phyloP scores from a whole-genome alignment of 2,329 filamentous ascomycete species.

The Stachybotrys chlorohalonatus region DNA sequence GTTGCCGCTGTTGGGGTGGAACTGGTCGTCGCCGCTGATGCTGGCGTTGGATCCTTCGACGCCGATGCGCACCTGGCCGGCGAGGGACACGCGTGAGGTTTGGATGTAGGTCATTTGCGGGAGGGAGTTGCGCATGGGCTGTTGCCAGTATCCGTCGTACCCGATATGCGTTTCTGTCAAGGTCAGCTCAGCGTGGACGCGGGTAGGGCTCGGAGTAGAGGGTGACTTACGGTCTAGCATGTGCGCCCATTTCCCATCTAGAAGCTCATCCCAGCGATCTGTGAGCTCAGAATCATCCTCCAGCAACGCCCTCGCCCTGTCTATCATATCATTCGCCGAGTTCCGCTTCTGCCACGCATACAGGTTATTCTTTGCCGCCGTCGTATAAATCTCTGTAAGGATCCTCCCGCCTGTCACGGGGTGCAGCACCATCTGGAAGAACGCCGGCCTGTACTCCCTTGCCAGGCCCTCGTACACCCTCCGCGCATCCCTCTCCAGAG shows the following conservation, averaged over 20 bases:
- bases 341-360: conserved; percentile 48
- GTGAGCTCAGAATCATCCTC: conserved; percentile 41
- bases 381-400: conserved; percentile 38
- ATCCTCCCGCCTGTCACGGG: conserved; percentile 49
- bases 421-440: conserved; percentile 54
- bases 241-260: conserved; percentile 46
- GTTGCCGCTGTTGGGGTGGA: conserved; percentile 39
- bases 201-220: neutral
- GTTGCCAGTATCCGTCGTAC: conserved; percentile 52
- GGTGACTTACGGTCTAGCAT: conserved; percentile 20
- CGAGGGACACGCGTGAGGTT: conserved; percentile 48
- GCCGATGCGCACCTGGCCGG: conserved; percentile 24
- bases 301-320: conserved; percentile 39
- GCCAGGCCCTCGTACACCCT: conserved; percentile 33
- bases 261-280: conserved; percentile 39
- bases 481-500: conserved; percentile 34
- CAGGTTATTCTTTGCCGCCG: conserved; percentile 38
- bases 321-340: conserved; percentile 40
- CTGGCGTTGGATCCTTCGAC: conserved; percentile 23
- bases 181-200: neutral
- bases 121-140: conserved; percentile 61
- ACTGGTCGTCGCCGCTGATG: conserved; percentile 31
- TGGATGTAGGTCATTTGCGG: conserved; percentile 33
- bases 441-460: conserved; percentile 35
- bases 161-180: conserved; percentile 40